Conservation (phyloP, 305 asterid genomes). For the Fraxinus greggii region DNA sequence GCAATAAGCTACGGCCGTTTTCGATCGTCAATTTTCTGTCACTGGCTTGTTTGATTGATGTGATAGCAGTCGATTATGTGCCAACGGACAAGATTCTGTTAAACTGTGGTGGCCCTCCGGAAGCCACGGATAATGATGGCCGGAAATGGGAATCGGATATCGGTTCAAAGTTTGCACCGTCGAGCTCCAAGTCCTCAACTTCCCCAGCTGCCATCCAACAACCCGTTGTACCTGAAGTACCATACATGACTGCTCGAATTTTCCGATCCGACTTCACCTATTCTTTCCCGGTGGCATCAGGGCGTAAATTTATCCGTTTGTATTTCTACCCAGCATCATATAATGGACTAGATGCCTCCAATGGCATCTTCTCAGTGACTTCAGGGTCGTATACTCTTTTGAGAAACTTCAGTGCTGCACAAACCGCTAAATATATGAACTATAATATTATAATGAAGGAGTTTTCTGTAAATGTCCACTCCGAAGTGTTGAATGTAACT, state of each 20-base stretch:
- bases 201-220: constrained; percentile 57
- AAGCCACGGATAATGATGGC: constrained; percentile 61
- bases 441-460: constrained; percentile 66
- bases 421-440: constrained; percentile 59
- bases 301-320: constrained; percentile 74
- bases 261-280: constrained; percentile 74
- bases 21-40: constrained; percentile 27
- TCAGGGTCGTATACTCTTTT: constrained; percentile 54
- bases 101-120: constrained; percentile 79
- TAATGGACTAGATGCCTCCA: constrained; percentile 46
- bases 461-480: constrained; percentile 58
- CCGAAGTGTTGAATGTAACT: constrained; percentile 48
- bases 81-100: constrained; percentile 69
- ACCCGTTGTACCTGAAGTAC: constrained; percentile 71
- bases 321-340: constrained; percentile 80
- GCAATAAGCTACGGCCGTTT: constrained; percentile 16
- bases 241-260: constrained; percentile 79
- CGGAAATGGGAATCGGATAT: constrained; percentile 73
- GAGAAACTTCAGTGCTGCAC: constrained; percentile 75
- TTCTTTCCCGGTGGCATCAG: constrained; percentile 75
- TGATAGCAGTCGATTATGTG: constrained; percentile 52
- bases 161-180: constrained; percentile 59
- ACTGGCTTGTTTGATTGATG: constrained; percentile 31
- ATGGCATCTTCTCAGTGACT: constrained; percentile 59
- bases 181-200: constrained; percentile 44